Conservation (phyloP, 768 basidiomycete species). For the Collybiopsis confluens region DNA sequence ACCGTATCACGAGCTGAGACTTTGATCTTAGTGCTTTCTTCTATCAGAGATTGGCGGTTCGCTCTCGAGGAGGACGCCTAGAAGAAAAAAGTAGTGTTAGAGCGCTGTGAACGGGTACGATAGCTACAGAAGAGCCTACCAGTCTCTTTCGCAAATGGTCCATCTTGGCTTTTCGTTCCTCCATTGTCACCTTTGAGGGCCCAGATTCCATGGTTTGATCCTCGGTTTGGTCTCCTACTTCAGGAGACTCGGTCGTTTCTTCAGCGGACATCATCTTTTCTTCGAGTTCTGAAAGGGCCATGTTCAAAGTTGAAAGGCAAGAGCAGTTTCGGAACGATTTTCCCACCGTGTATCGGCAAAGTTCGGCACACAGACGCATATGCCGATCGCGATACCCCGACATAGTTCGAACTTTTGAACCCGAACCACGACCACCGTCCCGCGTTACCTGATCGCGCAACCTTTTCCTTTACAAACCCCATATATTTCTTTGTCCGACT, state of each 20-base stretch:
- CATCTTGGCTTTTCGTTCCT: conserved; percentile 74
- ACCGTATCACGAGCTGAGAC: conserved; percentile 75
- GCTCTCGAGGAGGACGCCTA: conserved; percentile 75
- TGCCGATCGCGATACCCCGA: not conserved
- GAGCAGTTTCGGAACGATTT: not conserved
- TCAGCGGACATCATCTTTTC: not conserved
- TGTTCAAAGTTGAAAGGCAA: not conserved
- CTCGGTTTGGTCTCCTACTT: not conserved
- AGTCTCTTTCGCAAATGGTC: conserved; percentile 73
- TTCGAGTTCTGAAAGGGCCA: not conserved
- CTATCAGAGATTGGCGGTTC: conserved; percentile 82
- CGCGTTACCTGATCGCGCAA: not conserved
- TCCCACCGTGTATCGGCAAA: not conserved
- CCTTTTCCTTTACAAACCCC: not conserved
- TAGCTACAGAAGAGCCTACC: conserved; percentile 41
- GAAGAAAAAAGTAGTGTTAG: conserved; percentile 1
- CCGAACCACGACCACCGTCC: not conserved
- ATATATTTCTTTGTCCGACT: not conserved
- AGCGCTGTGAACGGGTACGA: no score
- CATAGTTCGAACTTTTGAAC: no score
- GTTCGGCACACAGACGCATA: no score
- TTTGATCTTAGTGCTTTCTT: conserved; percentile 78
- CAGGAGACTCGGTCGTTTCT: not conserved
- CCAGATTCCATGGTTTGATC: not conserved
- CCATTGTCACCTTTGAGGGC: conserved; percentile 42